Evolutionary conservation across 352 stramenopile genomes (phyloP), one percentile per base, ranked within the genome.

Genomic region (Phytophthora vignae): DNA sequence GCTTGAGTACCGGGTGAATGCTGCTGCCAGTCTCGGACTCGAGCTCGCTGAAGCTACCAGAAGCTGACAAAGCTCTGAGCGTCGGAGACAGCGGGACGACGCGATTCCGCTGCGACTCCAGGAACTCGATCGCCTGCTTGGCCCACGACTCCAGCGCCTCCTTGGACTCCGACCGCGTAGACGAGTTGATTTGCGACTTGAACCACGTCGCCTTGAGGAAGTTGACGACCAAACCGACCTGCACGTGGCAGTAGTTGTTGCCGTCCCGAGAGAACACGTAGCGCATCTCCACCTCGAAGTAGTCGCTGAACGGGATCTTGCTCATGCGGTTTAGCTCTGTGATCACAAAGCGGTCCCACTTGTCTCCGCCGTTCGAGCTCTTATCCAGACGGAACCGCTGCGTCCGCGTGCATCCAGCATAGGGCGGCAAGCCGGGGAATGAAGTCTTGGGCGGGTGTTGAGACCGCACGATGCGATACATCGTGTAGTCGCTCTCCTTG

Each of bases 171-270:
- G 85, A 91, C 27, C 79, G 67, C 1, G 87, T 92, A 3, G 85
- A 93, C 55, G 87, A 95, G 49, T 90, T 84, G 48, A 95, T 95
- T 55, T 95, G 87, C 29, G 83, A 91, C 61, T 93, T 92, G 63
- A 95, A 95, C 87, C 87, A 95, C 59, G 87, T 95, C 12, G 84
- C 88, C 57, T 93, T 93, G 21, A 89, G 70, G 46, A 92, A 95
- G 64, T 95, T 89, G 22, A 95, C 84, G 4, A 92, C 71, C 14
- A 93, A 63, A 4, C 87, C 87, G 15, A 81, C 81, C 73, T 95
- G 78, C 4, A 90, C 85, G 46, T 92, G 87, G 65, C 85, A 92
- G 55, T 90, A 92, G 53, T 91, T 84, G 54, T 87, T 86, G 46
- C 87, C 84, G 56, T 93, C 87, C 8, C 86, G 76, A 19, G 82